These are phyloP conservation scores for Cymodocea nodosa DNA, from an alignment of 116 monocot species.

Conservation along the genomic window DNA sequence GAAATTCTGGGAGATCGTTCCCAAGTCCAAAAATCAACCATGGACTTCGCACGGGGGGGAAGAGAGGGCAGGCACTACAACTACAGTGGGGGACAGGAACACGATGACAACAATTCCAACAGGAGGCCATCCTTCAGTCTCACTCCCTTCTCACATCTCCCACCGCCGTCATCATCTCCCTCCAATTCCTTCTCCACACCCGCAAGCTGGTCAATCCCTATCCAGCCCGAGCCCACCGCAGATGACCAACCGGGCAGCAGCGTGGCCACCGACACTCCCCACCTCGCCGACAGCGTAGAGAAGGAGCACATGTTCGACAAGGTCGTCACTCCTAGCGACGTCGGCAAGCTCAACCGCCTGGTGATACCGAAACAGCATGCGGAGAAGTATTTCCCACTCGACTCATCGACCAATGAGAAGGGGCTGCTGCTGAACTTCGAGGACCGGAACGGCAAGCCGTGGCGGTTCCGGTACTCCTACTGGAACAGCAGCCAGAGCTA, in stretches of 20 bases:
- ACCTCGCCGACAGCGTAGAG: conserved; percentile 5
- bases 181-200: conserved; percentile 1
- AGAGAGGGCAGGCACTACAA: not conserved
- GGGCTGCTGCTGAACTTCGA: conserved; percentile 51
- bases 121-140: not conserved
- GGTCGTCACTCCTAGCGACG: conserved; percentile 70
- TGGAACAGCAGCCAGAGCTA: conserved; percentile 97
- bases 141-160: not conserved
- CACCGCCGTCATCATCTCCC: not conserved
- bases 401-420: conserved; percentile 25
- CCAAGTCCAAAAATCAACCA: not conserved
- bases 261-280: not conserved
- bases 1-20: not conserved
- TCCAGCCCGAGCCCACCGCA: not conserved
- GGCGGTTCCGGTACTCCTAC: conserved; percentile 86
- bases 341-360: conserved; percentile 72
- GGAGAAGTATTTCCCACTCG: conserved; percentile 58
- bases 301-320: conserved; percentile 66
- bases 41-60: not conserved
- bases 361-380: conserved; percentile 82
- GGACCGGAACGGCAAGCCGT: conserved; percentile 43
- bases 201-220: not conserved
- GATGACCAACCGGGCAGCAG: conserved; percentile 7
- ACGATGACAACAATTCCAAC: not conserved
- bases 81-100: not conserved